Evolutionary conservation across 495 filamentous ascomycete genomes (phyloP).

Genomic region (Lasiosphaeria ovina): DNA sequence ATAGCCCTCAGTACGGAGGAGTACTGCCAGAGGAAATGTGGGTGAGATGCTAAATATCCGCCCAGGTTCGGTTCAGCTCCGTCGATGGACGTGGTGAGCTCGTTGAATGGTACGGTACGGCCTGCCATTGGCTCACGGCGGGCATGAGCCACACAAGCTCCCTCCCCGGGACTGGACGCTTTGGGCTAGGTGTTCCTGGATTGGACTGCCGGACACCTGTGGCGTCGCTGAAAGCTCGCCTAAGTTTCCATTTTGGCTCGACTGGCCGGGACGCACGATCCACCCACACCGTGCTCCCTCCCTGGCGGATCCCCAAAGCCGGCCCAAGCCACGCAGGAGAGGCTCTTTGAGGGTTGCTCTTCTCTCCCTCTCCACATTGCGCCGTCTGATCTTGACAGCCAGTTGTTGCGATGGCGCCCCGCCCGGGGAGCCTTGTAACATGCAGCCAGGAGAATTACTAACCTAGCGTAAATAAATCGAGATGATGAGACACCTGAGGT

Average conservation of each 20-base stretch:
- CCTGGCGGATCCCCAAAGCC: background rate
- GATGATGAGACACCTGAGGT: too few relatives aligned
- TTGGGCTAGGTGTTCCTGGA: slow-evolving; percentile 11
- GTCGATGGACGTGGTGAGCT: background rate
- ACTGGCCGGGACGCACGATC: slow-evolving; percentile 17
- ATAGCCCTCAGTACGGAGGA: too few relatives aligned
- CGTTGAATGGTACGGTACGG: slow-evolving; percentile 3
- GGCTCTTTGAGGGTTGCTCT: slow-evolving; percentile 14
- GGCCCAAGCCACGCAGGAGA: slow-evolving; percentile 26
- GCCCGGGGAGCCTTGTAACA: background rate
- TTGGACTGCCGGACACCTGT: slow-evolving; percentile 15
- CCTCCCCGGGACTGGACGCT: slow-evolving; percentile 7
- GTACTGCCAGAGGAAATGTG: background rate
- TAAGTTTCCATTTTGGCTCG: slow-evolving; percentile 25
- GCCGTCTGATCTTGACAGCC: background rate
- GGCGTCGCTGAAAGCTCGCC: slow-evolving; percentile 36
- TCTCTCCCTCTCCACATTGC: slow-evolving; percentile 4
- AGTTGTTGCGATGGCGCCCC: background rate
- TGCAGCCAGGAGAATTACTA: too few relatives aligned
- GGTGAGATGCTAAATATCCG: slow-evolving; percentile 9
- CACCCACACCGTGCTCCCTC: background rate
- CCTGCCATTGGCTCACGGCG: slow-evolving; percentile 22
- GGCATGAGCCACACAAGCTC: slow-evolving; percentile 21
- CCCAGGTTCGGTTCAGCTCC: slow-evolving; percentile 20
- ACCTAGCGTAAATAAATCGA: too few relatives aligned